Conservation (phyloP, 768 basidiomycete genomes). For the Suillus occidentalis region DNA sequence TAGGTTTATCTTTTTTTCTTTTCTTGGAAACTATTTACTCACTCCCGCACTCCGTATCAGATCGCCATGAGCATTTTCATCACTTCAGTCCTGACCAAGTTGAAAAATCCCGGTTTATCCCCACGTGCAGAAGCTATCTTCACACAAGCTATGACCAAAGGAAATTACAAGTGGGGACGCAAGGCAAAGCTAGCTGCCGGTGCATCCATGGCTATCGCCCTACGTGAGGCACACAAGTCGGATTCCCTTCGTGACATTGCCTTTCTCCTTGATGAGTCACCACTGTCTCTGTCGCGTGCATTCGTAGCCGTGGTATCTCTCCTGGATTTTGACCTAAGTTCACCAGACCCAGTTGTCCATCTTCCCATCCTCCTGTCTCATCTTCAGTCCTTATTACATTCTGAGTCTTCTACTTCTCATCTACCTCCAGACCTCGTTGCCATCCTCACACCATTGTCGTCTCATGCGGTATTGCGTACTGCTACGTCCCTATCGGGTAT, state of each 20-base stretch:
- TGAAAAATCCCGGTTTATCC: constrained; percentile 59
- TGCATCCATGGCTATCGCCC: constrained; percentile 65
- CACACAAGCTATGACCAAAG: constrained; percentile 60
- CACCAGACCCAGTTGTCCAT: constrained; percentile 60
- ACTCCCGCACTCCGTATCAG: constrained; percentile 35
- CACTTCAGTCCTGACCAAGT: constrained; percentile 53
- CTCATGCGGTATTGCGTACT: constrained; percentile 40
- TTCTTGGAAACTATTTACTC: constrained; percentile 16
- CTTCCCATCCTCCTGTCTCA: constrained; percentile 57
- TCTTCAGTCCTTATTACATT: constrained; percentile 41
- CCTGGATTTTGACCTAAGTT: constrained; percentile 52
- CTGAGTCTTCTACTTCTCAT: constrained; percentile 25
- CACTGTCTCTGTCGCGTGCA: constrained; percentile 50
- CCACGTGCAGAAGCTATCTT: constrained; percentile 70
- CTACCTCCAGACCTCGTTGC: constrained; percentile 35
- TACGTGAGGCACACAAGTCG: constrained; percentile 69
- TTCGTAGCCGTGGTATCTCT: constrained; percentile 52
- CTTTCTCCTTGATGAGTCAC: constrained; percentile 56
- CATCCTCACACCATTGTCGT: constrained; percentile 39
- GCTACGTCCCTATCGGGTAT: constrained; percentile 46
- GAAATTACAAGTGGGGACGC: constrained; percentile 70
- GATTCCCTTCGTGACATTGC: constrained; percentile 72
- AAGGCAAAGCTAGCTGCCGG: constrained; percentile 69
- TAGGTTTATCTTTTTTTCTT: constrained; percentile 33
- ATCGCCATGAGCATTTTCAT: constrained; percentile 65